A percentile compares a stretch with the other conserved stretches of the same genome.
Conservation (phyloP, 2,329 filamentous ascomycete species). For the Aspergillus novoparasiticus region DNA sequence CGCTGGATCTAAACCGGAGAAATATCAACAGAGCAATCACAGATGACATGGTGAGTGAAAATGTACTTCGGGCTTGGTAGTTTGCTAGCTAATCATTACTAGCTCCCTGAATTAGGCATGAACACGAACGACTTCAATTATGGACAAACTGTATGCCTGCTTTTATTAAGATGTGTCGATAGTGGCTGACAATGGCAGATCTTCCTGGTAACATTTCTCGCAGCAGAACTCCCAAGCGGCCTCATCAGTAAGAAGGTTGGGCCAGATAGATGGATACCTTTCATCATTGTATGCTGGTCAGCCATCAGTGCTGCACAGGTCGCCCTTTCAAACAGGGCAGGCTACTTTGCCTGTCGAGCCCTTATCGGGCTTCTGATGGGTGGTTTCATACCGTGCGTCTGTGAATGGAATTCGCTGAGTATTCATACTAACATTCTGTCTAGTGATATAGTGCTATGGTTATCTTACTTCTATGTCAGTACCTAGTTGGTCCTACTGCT, state of each 20-base stretch:
- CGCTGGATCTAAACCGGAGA: conserved; percentile 30
- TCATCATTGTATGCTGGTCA: conserved; percentile 34
- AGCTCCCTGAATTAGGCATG: conserved; percentile 27
- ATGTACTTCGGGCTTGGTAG: background rate
- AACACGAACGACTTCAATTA: conserved; percentile 37
- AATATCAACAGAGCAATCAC: conserved; percentile 30
- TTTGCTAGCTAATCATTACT: background rate
- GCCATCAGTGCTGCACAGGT: conserved; percentile 28
- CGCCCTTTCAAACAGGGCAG: conserved; percentile 31
- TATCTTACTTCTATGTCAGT: background rate
- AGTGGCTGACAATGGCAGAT: conserved; percentile 14
- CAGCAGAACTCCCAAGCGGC: conserved; percentile 35
- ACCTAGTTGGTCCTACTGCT: background rate
- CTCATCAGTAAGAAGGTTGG: conserved; percentile 34
- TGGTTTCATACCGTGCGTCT: conserved; percentile 51
- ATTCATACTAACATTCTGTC: background rate
- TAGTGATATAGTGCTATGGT: background rate
- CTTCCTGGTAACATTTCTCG: conserved; percentile 31
- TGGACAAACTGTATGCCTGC: conserved; percentile 22
- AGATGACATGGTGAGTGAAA: conserved; percentile 24
- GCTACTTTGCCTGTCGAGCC: conserved; percentile 47
- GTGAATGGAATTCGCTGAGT: background rate
- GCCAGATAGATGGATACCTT: conserved; percentile 32
- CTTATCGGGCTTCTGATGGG: conserved; percentile 54
- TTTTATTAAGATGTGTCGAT: background rate